Base-by-base conservation (phyloP, 768 basidiomycete genomes). In the Psilocybe cyanescens region DNA sequence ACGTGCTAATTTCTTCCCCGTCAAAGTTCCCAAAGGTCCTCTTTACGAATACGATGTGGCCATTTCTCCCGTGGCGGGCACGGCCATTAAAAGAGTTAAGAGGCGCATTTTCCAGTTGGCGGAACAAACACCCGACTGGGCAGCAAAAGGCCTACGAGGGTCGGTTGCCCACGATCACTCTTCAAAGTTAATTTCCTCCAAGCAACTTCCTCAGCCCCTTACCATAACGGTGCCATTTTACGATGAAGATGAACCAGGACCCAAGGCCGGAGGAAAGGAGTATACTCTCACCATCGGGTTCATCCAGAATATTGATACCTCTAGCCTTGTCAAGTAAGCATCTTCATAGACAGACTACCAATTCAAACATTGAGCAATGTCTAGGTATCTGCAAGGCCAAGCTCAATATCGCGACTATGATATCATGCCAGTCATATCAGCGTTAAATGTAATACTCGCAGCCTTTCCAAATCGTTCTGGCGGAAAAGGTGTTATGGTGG, bases 1-100 rank as follows among this genome's bases (percentile, higher is more conserved):
- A 14, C 80, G 90, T 6, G 79, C 88, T 49, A 92, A 91, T 66
- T 90, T 86, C 76, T 90, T 90, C 72, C 80, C 87, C 0, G 77
- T 91, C 29, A 78, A 76, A 50, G 71, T 85, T 8, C 80, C 81
- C 1, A 80, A 82, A 41, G 78, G 76, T 0, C 72, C 79, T 2
- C 66, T 87, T 8, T 86, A 79, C 68, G 90, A 92, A 59, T 92
- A 91, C 67, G 79, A 83, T 59, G 81, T 90, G 14, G 67, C 79
- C 1, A 84, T 89, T 33, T 72, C 78, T 5, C 87, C 87, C 0
- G 71, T 75, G n/a, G 76, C 78, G 5, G 78, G 79, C 35, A 82
- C 82, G 0, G 75, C 81, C 24, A 81, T 86, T 60, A 74, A 75
- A 48, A 79, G 86, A 30, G 78, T 87, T 28, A 85, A 84, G 67